Evolutionary conservation across 345 rosid genomes (phyloP), one percentile per base, ranked within the genome.

Genomic region (Ailanthus altissimus): DNA sequence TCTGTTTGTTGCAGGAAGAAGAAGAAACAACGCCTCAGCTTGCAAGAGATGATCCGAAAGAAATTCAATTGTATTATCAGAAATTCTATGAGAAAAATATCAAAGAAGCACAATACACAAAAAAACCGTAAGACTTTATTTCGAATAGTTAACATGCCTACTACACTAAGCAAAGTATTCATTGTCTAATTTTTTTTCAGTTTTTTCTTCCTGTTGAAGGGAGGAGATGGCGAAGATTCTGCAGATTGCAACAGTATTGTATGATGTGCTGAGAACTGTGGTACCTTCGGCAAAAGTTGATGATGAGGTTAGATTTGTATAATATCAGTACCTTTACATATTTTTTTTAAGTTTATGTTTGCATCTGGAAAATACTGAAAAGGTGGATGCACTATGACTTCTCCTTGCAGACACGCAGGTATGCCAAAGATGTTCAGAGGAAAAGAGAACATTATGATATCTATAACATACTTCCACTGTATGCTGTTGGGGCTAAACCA

Each of bases 221-320:
- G 97, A 94, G 88, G 97, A 92, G 89, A 92, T 96, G 97, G 92
- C 88, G 53, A 94, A 88, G 86, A 84, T 88, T 68, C 88, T 88
- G 83, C 95, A 92, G 85, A 84, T 86, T 77, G 99, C 98, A 18
- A 54, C 97, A 0, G 97, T 96, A n/a, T 88, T 96, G 75, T 92
- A 87, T 83, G 98, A 94, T 82, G 97, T 88, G 82, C 69, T 94
- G 82, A 86, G 4, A 74, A 82, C 92, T 4, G 94, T 96, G 63
- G 93, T 92, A 49, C 92, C 83, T 77, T 0, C 65, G 47, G 0
- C 38, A 56, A 92, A 86, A 80, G 38, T 93, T 59, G 94, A 93
- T 9, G 85, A 74, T 42, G 62, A 90, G 98, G 99, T 96, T 42
- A 49, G 82, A 73, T 56, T 51, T 73, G 23, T 67, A 18, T 70